These are phyloP conservation scores for Punctularia strigosozonata DNA, from an alignment of 768 basidiomycete genomes.

Conservation along the genomic window DNA sequence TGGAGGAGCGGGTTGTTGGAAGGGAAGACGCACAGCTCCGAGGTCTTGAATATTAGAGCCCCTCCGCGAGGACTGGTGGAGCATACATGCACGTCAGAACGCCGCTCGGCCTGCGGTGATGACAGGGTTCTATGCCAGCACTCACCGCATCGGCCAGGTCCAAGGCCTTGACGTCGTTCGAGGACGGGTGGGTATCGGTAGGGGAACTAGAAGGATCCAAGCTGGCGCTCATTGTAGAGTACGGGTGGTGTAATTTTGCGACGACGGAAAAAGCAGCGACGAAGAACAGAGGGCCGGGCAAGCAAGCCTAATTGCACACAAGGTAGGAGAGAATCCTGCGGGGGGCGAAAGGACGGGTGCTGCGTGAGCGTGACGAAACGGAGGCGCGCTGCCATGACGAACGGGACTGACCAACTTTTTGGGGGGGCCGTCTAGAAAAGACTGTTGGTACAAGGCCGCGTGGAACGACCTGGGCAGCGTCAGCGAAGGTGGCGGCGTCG, in stretches of 20 bases:
- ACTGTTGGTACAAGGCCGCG: slow-evolving; percentile 75
- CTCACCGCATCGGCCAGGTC: slow-evolving; percentile 89
- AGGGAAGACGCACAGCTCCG: slow-evolving; percentile 52
- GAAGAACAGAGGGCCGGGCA: slow-evolving; percentile 37
- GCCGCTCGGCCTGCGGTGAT: no score
- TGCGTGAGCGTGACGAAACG: slow-evolving; percentile 11
- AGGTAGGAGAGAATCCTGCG: slow-evolving; percentile 16
- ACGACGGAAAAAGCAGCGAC: slow-evolving; percentile 36
- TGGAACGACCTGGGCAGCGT: slow-evolving; percentile 27
- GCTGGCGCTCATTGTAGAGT: slow-evolving; percentile 64
- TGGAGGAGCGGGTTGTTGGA: slow-evolving; percentile 3
- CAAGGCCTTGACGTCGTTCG: slow-evolving; percentile 76
- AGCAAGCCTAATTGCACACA: slow-evolving; percentile 60
- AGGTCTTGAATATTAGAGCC: slow-evolving; percentile 83
- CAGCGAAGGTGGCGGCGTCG: no score
- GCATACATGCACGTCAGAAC: slow-evolving; percentile 10
- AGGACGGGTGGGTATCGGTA: slow-evolving; percentile 57
- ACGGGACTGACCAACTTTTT: slow-evolving; percentile 40
- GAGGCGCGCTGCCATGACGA: slow-evolving; percentile 10
- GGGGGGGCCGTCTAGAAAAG: slow-evolving; percentile 65
- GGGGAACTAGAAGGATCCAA: slow-evolving; percentile 61
- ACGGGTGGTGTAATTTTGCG: slow-evolving; percentile 27
- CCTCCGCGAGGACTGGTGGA: slow-evolving; percentile 61
- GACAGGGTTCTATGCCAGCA: no score
- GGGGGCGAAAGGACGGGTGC: slow-evolving; percentile 14